Base-by-base conservation (phyloP, 1,139 yeast species). In the Taiozyma sp. region DNA sequence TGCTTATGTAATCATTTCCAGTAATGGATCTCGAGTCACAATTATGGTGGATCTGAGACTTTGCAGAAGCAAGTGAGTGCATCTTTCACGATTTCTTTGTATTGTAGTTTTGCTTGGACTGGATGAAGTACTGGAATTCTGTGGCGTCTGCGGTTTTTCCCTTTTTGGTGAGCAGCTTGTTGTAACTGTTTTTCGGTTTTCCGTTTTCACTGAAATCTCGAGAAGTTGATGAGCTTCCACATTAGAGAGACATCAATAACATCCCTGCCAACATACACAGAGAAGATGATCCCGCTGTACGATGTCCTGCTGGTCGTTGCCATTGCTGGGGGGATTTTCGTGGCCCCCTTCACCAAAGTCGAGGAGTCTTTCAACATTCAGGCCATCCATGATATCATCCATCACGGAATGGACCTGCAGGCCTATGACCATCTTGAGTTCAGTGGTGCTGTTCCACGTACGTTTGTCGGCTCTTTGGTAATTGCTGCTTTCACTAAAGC, bases 361-460 rank as follows among this genome's bases (percentile, higher is more conserved):
- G 98, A 93, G 65, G 99, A 93, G 65, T 88, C 96, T 38, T 93
- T 93, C 74, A 89, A 86, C 61, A 74, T 89, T 45, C 98, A 93
- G 63, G 98, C 98, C 0, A 74, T 89, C 43, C 93, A 91, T 64
- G 98, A 93, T 63, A 75, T 92, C 47, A 60, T 89, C 50, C 77
- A 78, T 56, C 77, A 81, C 63, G 97, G 97, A 0, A 19, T 44
- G 27, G 74, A 74, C 50, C 52, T 74, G 1, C 61, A 76, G 7
- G 51, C 72, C 52, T 93, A 79, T 65, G 98, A 93, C 65, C 98
- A 92, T 65, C 57, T 75, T 10, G 68, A 74, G 49, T 92, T 89
- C 65, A 96, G 97, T 0, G 97, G 98, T 1, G 93, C 76, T 3
- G 97, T 92, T 5, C 97, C 96, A 24, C 74, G 97, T 50, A 80